Base-by-base conservation (phyloP, 768 basidiomycete species). In the Amanita pseudoporphyria region DNA sequence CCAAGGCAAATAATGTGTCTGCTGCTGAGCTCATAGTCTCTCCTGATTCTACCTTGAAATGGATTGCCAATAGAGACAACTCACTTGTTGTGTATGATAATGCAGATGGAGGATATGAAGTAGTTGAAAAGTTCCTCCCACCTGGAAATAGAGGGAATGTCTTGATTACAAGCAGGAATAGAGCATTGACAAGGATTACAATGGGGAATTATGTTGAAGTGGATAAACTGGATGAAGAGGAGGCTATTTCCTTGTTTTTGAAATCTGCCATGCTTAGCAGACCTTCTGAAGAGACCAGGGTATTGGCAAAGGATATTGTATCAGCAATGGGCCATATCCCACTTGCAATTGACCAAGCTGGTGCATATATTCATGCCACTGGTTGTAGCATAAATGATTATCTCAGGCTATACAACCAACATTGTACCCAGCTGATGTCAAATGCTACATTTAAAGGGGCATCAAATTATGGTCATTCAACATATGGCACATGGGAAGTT, bases 1-100 rank as follows among this genome's bases (percentile, higher is more conserved):
- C 28, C 31, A 32, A 42, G 18, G 21, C 49, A 54, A 18, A 43
- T 14, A 14, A 40, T 22, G 9, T 49, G 18, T 18, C 28, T 5
- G n/a, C 13, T 44, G 44, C 32, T 10, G 10, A 22, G 1, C 7
- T 7, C 7, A 28, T 7, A 28, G 49, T 48, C 14, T 19, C 44
- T 6, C 14, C 43, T 2, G 22, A 1, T 5, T 45, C 45, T 9
- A 37, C 51, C 5, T 44, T 59, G 9, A 33, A 14, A 12, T 53
- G 53, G 51, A 28, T 59, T 35, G 48, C 53, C 5, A 3, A 7
- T 9, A 24, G 5, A 16, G 7, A 43, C 7, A 40, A 53, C 10
- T 59, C 57, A 54, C 50, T 59, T 12, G 30, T 59, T 5, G 47
- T 59, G 4, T 58, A 49, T 52, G 58, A 59, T 45, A 58, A 54